Base-by-base conservation (phyloP, 352 stramenopile genomes). In the Halophytophthora batemanensis region DNA sequence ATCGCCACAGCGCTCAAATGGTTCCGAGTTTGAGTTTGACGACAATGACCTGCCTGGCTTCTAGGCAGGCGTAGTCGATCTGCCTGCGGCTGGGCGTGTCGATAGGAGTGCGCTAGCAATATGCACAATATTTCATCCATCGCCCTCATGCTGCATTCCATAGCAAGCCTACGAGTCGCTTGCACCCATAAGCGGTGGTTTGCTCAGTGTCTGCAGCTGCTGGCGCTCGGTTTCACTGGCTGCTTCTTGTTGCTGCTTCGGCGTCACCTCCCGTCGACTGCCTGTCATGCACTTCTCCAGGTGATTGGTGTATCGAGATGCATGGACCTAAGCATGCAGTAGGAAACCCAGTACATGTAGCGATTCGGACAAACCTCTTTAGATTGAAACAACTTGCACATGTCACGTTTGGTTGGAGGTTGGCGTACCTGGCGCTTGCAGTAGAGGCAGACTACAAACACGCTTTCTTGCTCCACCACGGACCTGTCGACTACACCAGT, bases 251-350 rank as follows among this genome's bases (percentile, higher is more conserved):
- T 55, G 55, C 44, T 78, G 56, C 17, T 73, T 69, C 3, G 55
- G 50, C 3, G 59, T 71, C 17, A 64, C 53, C 57, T 87, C 71
- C 10, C 79, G 67, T 40, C 79, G 51, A 14, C 48, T 78, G 12
- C 80, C 77, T 6, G 64, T 76, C 54, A 87, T 74, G 55, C 80
- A 90, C 45, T 90, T 90, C 40, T 88, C 80, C 11, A 90, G 52
- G 53, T 90, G 80, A 17, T 76, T 69, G 12, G 75, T 83, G 48
- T 88, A 90, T 21, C 80, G 55, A 11, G 80, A 85, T 21, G 80
- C 80, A 39, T 90, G 75, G 18, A 90, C 62, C 66, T 87, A 42
- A 34, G 8, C 3, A n/a, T 4, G 25, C 21, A 45, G n/a, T 28
- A 46, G 14, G 25, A 50, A 46, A 2, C 2, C n/a, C 17, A 15